These are phyloP conservation scores for Ambrosia artemisiifolia DNA, from an alignment of 129 eudicot genomes.

Conservation along the genomic window DNA sequence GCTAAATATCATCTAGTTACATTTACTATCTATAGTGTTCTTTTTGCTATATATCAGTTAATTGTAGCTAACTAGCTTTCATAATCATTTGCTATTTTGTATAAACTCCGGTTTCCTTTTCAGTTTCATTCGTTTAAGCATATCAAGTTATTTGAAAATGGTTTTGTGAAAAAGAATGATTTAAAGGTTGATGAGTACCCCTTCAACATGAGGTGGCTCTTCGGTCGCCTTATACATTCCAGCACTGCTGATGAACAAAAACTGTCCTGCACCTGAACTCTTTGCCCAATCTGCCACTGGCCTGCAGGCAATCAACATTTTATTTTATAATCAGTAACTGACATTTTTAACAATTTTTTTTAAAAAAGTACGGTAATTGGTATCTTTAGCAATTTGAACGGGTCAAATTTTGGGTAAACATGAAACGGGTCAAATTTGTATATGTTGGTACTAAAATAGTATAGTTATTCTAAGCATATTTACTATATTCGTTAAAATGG, in stretches of 20 bases:
- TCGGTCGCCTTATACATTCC: constrained; percentile 93
- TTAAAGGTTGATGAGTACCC: constrained; percentile 46
- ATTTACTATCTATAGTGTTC: too few relatives aligned
- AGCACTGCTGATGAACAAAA: constrained; percentile 92
- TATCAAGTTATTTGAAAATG: neutral
- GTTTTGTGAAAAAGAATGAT: neutral
- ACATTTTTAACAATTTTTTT: neutral
- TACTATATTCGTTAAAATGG: too few relatives aligned
- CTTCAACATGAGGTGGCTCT: constrained; percentile 97
- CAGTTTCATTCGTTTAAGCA: neutral
- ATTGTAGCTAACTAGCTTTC: too few relatives aligned
- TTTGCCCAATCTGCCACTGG: constrained; percentile 99
- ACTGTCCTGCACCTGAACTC: constrained; percentile 68
- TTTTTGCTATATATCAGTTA: neutral
- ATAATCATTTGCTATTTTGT: constrained; percentile 4
- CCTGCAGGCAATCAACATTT: constrained; percentile 29
- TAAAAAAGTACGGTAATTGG: neutral
- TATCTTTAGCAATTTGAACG: neutral
- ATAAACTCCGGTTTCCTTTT: neutral
- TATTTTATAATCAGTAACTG: too few relatives aligned
- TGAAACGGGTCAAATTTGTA: neutral
- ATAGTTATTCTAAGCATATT: too few relatives aligned
- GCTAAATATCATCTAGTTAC: too few relatives aligned
- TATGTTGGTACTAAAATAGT: too few relatives aligned
- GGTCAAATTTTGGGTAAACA: neutral